These are phyloP conservation scores for Calonectria leucothoes DNA, from an alignment of 2,329 filamentous ascomycete genomes.

Conservation along the genomic window DNA sequence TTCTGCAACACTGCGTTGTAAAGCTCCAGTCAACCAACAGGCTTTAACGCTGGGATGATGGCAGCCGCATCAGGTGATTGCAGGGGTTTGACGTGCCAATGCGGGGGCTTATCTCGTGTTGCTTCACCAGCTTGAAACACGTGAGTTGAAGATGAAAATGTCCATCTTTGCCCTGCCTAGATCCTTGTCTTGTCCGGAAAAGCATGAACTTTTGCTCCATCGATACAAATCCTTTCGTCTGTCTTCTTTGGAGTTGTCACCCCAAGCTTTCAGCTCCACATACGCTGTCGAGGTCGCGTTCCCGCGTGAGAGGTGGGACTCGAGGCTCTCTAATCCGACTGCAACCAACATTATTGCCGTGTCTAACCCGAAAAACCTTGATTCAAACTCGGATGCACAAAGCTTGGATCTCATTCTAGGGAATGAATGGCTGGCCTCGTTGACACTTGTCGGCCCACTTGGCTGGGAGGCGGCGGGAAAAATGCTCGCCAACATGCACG, in stretches of 20 bases:
- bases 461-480: background rate
- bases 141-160: background rate
- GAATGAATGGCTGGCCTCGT: constrained; percentile 25
- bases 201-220: constrained; percentile 6
- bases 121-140: background rate
- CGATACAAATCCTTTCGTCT: constrained; percentile 25
- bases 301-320: constrained; percentile 6
- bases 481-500: background rate
- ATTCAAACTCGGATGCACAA: background rate
- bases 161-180: background rate
- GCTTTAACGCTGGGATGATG: background rate
- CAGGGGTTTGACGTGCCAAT: background rate
- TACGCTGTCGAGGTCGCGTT: constrained; percentile 13
- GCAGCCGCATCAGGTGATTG: background rate
- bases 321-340: constrained; percentile 8
- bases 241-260: constrained; percentile 18
- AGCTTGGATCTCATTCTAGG: background rate
- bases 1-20: background rate
- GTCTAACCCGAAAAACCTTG: fast-evolving
- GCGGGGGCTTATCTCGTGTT: background rate
- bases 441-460: constrained; percentile 23
- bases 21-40: background rate
- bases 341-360: constrained; percentile 13
- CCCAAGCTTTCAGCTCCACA: constrained; percentile 26
- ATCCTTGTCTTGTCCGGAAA: background rate